phyloP scores from a whole-genome alignment of 1,139 yeast species.

The Protomyces pachydermus region DNA sequence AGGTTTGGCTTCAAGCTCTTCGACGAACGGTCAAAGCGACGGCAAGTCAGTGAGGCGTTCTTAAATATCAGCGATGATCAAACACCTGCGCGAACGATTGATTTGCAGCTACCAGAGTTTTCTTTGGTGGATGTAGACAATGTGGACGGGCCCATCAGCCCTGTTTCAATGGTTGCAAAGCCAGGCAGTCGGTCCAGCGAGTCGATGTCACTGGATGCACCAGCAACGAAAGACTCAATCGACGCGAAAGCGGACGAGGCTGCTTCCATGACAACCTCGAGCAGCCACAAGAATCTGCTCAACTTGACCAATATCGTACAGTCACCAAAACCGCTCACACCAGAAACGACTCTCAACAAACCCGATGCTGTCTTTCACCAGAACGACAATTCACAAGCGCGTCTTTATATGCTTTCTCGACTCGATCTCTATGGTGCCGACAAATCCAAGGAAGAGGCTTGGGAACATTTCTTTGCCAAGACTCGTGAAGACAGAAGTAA shows the following conservation, averaged over 20 bases:
- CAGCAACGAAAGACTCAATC: neutral
- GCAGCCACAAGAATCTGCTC: neutral
- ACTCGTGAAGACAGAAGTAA: constrained; percentile 34
- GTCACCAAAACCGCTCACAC: constrained; percentile 9
- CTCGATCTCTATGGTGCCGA: constrained; percentile 40
- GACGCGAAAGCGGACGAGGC: neutral
- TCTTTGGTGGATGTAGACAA: neutral
- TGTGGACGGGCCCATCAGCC: neutral
- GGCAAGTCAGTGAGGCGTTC: neutral
- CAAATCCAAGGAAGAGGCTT: constrained; percentile 34
- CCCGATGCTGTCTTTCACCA: constrained; percentile 12
- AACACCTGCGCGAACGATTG: neutral
- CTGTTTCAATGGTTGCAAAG: neutral
- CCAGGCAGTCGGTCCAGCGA: neutral
- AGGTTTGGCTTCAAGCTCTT: constrained; percentile 49
- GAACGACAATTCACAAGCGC: constrained; percentile 19
- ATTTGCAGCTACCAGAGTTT: neutral
- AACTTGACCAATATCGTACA: neutral
- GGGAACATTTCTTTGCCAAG: constrained; percentile 40
- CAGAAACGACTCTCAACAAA: constrained; percentile 12
- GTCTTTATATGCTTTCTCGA: constrained; percentile 37
- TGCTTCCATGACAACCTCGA: neutral
- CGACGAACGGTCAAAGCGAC: constrained; percentile 28
- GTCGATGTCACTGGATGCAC: neutral
- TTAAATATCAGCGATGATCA: neutral